Evolutionary conservation across 106 monocot genomes (phyloP).

Genomic region (Dactylorhiza incarnata): DNA sequence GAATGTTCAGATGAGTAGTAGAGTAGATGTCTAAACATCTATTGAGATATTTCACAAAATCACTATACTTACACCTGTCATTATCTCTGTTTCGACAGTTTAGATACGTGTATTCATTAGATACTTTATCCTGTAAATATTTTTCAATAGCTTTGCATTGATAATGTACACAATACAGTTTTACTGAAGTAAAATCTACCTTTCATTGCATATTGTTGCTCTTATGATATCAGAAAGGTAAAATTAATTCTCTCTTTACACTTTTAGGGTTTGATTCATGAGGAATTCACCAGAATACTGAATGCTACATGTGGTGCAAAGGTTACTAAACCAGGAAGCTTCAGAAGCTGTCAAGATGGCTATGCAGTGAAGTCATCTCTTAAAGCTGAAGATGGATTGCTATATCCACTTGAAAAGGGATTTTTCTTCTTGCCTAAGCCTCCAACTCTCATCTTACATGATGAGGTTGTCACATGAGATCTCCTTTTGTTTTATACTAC

Average conservation of each 20-base stretch:
- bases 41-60: not conserved
- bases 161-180: not conserved
- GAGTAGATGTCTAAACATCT: not conserved
- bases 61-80: not conserved
- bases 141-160: not conserved
- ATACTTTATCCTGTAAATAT: not conserved
- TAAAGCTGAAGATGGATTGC: slow-evolving; percentile 97
- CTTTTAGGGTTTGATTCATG: slow-evolving; percentile 82
- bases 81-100: not conserved
- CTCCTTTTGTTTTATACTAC: not conserved
- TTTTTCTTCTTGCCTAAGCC: slow-evolving; percentile 99
- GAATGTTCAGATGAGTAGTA: not conserved
- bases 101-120: not conserved
- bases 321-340: slow-evolving; percentile 86
- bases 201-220: not conserved
- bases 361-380: slow-evolving; percentile 99
- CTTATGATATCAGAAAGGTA: not conserved
- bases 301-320: slow-evolving; percentile 90
- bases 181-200: not conserved
- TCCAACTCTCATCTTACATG: slow-evolving; percentile 97
- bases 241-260: not conserved
- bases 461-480: slow-evolving; percentile 77
- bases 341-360: slow-evolving; percentile 91
- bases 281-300: slow-evolving; percentile 78
- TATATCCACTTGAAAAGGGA: slow-evolving; percentile 97